Base-by-base conservation (phyloP, 2,329 filamentous ascomycete genomes). In the Hypoxylon sp. region DNA sequence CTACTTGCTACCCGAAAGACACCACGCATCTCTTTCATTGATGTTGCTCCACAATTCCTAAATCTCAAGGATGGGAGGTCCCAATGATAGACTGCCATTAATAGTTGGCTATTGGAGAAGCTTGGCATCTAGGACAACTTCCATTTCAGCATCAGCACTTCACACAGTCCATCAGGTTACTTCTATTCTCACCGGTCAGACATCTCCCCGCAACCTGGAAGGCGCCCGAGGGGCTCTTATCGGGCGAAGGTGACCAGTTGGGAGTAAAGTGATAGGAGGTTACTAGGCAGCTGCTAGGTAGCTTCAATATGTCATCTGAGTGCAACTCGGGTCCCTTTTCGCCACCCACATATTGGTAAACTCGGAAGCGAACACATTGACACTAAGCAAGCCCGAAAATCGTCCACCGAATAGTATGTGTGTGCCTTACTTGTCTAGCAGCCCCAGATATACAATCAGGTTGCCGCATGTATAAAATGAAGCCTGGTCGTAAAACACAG, bases 351-450 rank as follows among this genome's bases (percentile, higher is more conserved):
- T 48, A 61, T 33, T 12, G 42, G 20, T 61, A 67, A 57, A 57
- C 40, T 46, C 53, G 57, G 58, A 66, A 59, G 54, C 52, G 53
- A 66, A 59, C 32, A 44, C 44, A 66, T 59, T 61, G 53, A 55
- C 44, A 49, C 49, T 57, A 55, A 52, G 42, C 38, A 53, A 51
- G 26, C 20, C 20, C 48, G 32, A 53, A 32, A 20, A 28, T 57
- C 36, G 32, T 57, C 48, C 64, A 53, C 40, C 48, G 46, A 57
- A 45, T 49, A 66, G 46, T 53, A 42, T 3, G 16, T 20, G 12
- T 6, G 36, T 40, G 20, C 36, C 36, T 40, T 40, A 11, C 36
- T 40, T 40, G 7, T 7, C 28, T 30, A 9, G 7, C 28, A 9
- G 28, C 28, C 30, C 36, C 11, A 16, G 6, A 38, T 45, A 48